Base-by-base conservation (phyloP, 768 basidiomycete genomes). In the Mycena crocata region DNA sequence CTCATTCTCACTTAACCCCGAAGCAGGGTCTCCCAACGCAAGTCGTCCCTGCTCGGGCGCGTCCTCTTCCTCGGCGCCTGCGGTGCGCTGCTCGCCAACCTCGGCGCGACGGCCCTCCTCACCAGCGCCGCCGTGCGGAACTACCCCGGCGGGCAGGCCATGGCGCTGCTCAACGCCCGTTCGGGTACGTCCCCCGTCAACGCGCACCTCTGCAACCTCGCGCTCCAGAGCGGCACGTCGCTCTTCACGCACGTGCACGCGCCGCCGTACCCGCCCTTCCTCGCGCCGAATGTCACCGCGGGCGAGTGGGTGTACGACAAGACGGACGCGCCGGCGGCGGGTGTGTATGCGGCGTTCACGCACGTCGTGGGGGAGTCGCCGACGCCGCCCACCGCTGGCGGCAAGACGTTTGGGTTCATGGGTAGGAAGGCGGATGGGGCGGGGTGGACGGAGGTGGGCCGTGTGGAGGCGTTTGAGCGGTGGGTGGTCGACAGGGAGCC, bases 201-300 rank as follows among this genome's bases (percentile, higher is more conserved):
- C 62, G 86, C 97, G 5, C 92, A 96, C 73, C 88, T 98, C 46
- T 90, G 88, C 55, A 93, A 96, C 68, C 86, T 95, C 46, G 92
- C 93, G 1, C 90, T 94, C 2, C 96, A 97, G 77, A 95, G 92
- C 0, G 97, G 98, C 3, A 93, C 94, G 3, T 92, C 94, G 0
- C 88, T 96, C 57, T 98, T 98, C 83, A 87, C 89, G 24, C 93
- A 94, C 42, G 83, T 86, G 24, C 81, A 91, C 59, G 78, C 90
- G 0, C 83, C 85, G 1, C 92, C 94, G 2, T 84, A 84, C 57
- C 75, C 81, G 56, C 52, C 73, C 34, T 54, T 52, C 24, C 57
- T 67, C 46, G 68, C 58, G 42, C 61, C 44, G 51, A 65, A 52
- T 57, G 57, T 35, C 48, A 67, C 15, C 31, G 61, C 30, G 39